Conservation (phyloP, 257 asterid species). For the Ballota nigra region DNA sequence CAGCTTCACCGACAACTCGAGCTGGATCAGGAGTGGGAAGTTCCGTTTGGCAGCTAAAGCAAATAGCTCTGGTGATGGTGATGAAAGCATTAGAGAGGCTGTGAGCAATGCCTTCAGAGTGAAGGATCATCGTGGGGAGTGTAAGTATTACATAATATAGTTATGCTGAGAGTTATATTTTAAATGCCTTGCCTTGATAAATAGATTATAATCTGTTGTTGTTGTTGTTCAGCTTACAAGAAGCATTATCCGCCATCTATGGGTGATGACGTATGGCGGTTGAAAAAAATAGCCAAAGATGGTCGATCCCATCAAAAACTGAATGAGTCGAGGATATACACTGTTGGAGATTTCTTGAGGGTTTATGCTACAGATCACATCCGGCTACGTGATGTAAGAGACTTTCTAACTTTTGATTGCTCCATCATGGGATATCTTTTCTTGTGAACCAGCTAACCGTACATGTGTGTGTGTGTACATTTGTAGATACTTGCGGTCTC, state of each 20-base stretch:
- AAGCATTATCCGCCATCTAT: conserved; percentile 70
- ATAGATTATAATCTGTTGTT: not conserved
- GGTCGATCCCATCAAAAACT: conserved; percentile 59
- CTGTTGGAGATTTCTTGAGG: conserved; percentile 65
- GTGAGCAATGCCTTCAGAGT: conserved; percentile 69
- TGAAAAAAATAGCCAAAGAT: conserved; percentile 76
- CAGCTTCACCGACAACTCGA: conserved; percentile 80
- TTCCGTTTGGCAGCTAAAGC: conserved; percentile 65
- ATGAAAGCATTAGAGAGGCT: conserved; percentile 61
- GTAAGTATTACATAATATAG: conserved; percentile 40
- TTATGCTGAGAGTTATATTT: not conserved
- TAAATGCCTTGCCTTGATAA: conserved; percentile 1
- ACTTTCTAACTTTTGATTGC: conserved; percentile 14
- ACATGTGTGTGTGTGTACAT: not conserved
- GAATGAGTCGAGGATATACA: conserved; percentile 26
- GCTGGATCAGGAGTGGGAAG: conserved; percentile 84
- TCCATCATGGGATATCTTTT: not conserved
- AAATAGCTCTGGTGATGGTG: conserved; percentile 11
- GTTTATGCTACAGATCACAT: conserved; percentile 35
- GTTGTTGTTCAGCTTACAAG: conserved; percentile 53
- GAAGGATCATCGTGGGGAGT: conserved; percentile 90
- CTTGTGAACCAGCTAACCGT: conserved; percentile 19
- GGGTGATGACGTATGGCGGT: conserved; percentile 78
- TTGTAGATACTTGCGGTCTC: conserved; percentile 62
- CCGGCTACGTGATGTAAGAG: conserved; percentile 58